Evolutionary conservation across 345 rosid genomes (phyloP).

Genomic region (Camelina neglecta): DNA sequence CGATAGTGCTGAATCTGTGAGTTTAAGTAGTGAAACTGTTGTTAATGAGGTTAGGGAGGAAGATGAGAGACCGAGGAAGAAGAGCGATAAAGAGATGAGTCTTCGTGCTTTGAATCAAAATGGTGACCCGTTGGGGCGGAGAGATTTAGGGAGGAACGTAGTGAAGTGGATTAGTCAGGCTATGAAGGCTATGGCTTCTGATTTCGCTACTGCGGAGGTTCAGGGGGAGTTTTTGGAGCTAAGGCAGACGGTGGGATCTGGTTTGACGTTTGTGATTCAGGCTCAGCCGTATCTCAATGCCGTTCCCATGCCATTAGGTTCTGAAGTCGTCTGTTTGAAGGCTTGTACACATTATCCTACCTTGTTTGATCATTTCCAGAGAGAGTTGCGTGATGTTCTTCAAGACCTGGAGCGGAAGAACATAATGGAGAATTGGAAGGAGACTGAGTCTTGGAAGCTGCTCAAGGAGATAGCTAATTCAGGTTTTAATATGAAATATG

Average conservation of each 20-base stretch:
- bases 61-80: constrained; percentile 15
- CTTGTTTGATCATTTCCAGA: constrained; percentile 90
- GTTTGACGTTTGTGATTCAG: constrained; percentile 85
- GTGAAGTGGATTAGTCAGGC: constrained; percentile 83
- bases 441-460: constrained; percentile 81
- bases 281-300: constrained; percentile 88
- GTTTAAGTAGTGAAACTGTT: constrained; percentile 27
- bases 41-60: constrained; percentile 30
- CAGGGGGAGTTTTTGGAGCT: constrained; percentile 81
- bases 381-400: constrained; percentile 84
- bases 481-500: constrained; percentile 47
- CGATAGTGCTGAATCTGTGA: constrained; percentile 4
- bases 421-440: constrained; percentile 65
- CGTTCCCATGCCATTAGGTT: constrained; percentile 81
- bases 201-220: constrained; percentile 76
- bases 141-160: constrained; percentile 76
- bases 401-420: constrained; percentile 62
- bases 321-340: constrained; percentile 83
- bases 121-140: constrained; percentile 85
- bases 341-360: constrained; percentile 91
- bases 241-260: constrained; percentile 77
- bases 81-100: constrained; percentile 39
- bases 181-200: constrained; percentile 84
- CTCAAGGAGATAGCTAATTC: constrained; percentile 93
- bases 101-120: constrained; percentile 59